Base-by-base conservation (phyloP, 2,329 filamentous ascomycete species). In the Cladosporium cucumerinum region DNA sequence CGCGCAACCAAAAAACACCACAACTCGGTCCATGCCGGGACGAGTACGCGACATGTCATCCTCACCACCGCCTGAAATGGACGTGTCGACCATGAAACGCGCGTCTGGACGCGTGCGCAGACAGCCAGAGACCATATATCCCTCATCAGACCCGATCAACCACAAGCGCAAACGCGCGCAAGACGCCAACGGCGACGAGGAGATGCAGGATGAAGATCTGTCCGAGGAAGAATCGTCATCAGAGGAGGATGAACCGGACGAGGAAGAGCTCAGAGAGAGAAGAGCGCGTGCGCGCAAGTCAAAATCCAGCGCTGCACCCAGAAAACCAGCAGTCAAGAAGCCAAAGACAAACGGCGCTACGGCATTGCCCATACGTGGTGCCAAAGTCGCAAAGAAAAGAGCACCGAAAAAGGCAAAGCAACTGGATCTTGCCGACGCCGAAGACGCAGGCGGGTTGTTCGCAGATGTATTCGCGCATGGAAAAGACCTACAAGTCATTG, bases 401-500 rank as follows among this genome's bases (percentile, higher is more conserved):
- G 82, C 82, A 66, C 74, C 77, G 23, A 81, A 81, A 70, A 86
- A 84, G 69, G 79, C 80, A 55, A 82, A 81, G 49, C 76, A 82
- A 26, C 80, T 83, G 66, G 82, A 83, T 65, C 83, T 81, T 70
- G 79, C 82, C 65, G 80, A 83, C 63, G 81, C 80, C 12, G 80
- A 83, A 48, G 81, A 85, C 66, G 80, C 79, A 23, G 86, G 79
- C 58, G 82, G 86, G 11, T 75, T 89, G 18, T 89, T 86, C 72
- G 84, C 82, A 68, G 85, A 88, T 70, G 81, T 89, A 18, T 89
- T 89, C 72, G 83, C 82, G 34, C 80, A 81, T 67, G 82, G 79
- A 59, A 81, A 83, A 68, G 81, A 80, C 46, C 73, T 84, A 26
- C 85, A 88, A 65, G 82, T 84, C 39, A 83, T 85, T 32, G 84